Conservation (phyloP, 306 rosid species). For the Prunus mongolica region DNA sequence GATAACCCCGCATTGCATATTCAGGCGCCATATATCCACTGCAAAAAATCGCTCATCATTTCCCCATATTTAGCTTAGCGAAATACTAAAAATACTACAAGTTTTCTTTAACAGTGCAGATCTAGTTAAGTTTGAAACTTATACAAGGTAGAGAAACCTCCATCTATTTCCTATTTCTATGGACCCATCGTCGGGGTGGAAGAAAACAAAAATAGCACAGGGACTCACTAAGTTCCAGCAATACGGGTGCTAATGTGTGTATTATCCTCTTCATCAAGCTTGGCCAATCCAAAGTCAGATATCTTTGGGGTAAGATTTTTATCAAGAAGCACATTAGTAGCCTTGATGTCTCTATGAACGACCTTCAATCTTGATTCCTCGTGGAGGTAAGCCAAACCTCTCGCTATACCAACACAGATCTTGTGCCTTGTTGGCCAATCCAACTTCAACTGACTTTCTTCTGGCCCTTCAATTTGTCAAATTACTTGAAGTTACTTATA, state of each 20-base stretch:
- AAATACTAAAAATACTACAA: not conserved
- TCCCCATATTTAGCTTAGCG: not conserved
- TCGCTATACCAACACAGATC: constrained; percentile 68
- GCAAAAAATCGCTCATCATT: not conserved
- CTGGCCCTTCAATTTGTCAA: constrained; percentile 12
- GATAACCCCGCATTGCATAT: constrained; percentile 27
- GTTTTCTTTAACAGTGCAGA: not conserved
- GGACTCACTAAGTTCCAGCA: constrained; percentile 66
- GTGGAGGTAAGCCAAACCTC: constrained; percentile 43
- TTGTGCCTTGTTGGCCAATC: constrained; percentile 65
- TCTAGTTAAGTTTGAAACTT: not conserved
- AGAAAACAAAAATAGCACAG: not conserved
- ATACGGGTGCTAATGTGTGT: constrained; percentile 69
- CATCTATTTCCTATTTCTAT: not conserved
- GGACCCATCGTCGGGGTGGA: not conserved
- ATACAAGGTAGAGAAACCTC: not conserved
- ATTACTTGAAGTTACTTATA: not conserved
- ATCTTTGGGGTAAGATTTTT: constrained; percentile 57
- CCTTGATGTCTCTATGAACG: constrained; percentile 51
- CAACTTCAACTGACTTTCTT: constrained; percentile 20
- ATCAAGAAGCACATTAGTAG: constrained; percentile 39
- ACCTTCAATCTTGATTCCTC: constrained; percentile 40
- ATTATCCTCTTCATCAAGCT: constrained; percentile 59
- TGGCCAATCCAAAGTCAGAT: constrained; percentile 74
- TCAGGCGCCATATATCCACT: constrained; percentile 40